Conservation (phyloP, 768 basidiomycete species). For the Mrakia hoshinonis region DNA sequence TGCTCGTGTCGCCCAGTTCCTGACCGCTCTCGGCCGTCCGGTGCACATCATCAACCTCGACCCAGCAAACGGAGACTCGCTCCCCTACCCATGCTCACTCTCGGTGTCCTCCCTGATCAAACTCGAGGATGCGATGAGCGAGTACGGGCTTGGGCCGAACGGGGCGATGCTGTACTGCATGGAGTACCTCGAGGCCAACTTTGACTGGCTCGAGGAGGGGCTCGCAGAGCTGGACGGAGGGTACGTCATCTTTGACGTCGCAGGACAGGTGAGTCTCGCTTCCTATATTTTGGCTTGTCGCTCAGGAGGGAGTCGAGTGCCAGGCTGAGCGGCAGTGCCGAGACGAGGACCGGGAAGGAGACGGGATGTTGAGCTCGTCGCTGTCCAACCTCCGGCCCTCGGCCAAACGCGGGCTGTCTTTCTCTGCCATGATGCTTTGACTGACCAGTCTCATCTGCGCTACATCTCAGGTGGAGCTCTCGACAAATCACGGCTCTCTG, state of each 20-base stretch:
- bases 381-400: too few species aligned
- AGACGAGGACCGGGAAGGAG: not conserved
- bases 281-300: not conserved
- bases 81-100: slow-evolving; percentile 85
- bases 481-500: slow-evolving; percentile 87
- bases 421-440: too few species aligned
- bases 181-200: slow-evolving; percentile 92
- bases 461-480: slow-evolving; percentile 65
- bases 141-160: slow-evolving; percentile 80
- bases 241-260: slow-evolving; percentile 91
- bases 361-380: too few species aligned
- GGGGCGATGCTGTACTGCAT: slow-evolving; percentile 94
- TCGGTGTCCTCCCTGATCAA: slow-evolving; percentile 78
- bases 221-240: slow-evolving; percentile 58
- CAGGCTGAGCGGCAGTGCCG: too few species aligned
- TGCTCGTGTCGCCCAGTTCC: slow-evolving; percentile 45
- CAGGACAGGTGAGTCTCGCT: slow-evolving; percentile 55
- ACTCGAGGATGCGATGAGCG: slow-evolving; percentile 75
- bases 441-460: not conserved
- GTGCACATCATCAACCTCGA: slow-evolving; percentile 90
- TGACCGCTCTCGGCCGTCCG: slow-evolving; percentile 74
- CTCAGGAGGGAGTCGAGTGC: too few species aligned
- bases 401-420: too few species aligned
- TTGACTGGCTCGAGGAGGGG: slow-evolving; percentile 53
- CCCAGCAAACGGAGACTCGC: slow-evolving; percentile 71